Evolutionary conservation across 805 yeast genomes (phyloP), one percentile per base, ranked within the genome.

Genomic region (Yarrowia hollandica): DNA sequence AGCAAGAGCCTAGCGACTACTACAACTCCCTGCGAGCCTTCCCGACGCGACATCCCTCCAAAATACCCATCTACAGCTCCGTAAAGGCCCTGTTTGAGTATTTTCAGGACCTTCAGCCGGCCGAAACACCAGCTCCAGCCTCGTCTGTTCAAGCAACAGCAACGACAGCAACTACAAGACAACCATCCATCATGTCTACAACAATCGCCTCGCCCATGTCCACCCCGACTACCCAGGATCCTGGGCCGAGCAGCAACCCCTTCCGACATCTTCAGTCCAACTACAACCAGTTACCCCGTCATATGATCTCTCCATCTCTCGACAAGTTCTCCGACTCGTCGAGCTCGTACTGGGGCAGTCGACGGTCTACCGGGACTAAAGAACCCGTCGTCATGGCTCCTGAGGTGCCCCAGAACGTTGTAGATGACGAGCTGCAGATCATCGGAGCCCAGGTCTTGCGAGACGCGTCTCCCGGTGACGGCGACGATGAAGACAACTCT

Each of bases 201-300:
- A 48, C 55, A 31, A 52, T 52, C 44, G 58, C 58, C 34, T 52
- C 58, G 19, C 58, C 58, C 19, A 52, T 52, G 58, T 52, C 58
- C 22, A 52, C 58, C 19, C 58, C 58, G 35, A 37, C 44, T 19
- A 52, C 58, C 33, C 58, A 52, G 58, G 58, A 52, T 35, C 44
- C 55, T 16, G 55, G 22, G 3, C 55, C 44, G n/a, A 4, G 26
- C 44, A 52, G 23, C 33, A 33, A 37, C 44, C 58, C 42, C 18
- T 52, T 52, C 58, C 23, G 58, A 15, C 58, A 52, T 21, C 58
- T 52, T 31, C 33, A 39, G 38, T 21, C 38, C 16, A 50, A 50
- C 44, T 52, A 52, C 44, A 25, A 34, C 22, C 58, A 52, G 44
- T 44, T 52, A 11, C 58, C 58, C 4, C 23, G 58, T 4, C 58